Evolutionary conservation across 257 asterid genomes (phyloP).

Genomic region (Paraleonurus japonicus): DNA sequence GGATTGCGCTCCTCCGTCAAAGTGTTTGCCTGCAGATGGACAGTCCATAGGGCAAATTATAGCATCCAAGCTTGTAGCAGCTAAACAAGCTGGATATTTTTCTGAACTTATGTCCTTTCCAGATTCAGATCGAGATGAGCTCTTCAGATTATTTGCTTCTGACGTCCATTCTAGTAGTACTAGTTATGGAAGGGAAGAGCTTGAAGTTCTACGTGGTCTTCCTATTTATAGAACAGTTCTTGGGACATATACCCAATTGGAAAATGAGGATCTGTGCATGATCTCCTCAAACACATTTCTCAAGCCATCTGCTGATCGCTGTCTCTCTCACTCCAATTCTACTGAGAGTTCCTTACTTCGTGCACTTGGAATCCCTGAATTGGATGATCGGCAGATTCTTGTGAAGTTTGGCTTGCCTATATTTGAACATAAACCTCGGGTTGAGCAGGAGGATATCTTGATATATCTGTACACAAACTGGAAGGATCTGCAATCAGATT

Average conservation of each 20-base stretch:
- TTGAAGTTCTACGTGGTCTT: conserved; percentile 73
- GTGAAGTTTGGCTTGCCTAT: conserved; percentile 81
- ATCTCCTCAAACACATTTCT: conserved; percentile 83
- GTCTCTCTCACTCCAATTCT: conserved; percentile 69
- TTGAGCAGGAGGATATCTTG: conserved; percentile 86
- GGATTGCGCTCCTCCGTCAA: conserved; percentile 70
- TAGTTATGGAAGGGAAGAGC: conserved; percentile 68
- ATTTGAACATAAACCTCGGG: conserved; percentile 61
- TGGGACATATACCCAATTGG: conserved; percentile 72
- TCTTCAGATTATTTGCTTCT: conserved; percentile 68
- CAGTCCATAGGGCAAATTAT: conserved; percentile 68
- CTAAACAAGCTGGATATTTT: conserved; percentile 79
- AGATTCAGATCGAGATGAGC: conserved; percentile 66
- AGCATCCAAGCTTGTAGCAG: conserved; percentile 79
- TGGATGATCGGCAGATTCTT: conserved; percentile 75
- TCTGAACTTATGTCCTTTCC: conserved; percentile 57
- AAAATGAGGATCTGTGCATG: conserved; percentile 64
- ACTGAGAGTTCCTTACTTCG: conserved; percentile 62
- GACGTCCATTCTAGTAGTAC: conserved; percentile 56
- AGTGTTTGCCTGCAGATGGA: conserved; percentile 71
- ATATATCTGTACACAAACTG: conserved; percentile 78
- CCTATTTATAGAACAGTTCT: conserved; percentile 79
- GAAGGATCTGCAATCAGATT: conserved; percentile 76
- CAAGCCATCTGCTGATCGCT: conserved; percentile 72
- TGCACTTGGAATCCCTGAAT: conserved; percentile 90